A percentile compares a stretch with the other conserved stretches of the same genome.
phyloP scores from a whole-genome alignment of 176 grass and related monocot species.

The Urochloa ruziziensis region DNA sequence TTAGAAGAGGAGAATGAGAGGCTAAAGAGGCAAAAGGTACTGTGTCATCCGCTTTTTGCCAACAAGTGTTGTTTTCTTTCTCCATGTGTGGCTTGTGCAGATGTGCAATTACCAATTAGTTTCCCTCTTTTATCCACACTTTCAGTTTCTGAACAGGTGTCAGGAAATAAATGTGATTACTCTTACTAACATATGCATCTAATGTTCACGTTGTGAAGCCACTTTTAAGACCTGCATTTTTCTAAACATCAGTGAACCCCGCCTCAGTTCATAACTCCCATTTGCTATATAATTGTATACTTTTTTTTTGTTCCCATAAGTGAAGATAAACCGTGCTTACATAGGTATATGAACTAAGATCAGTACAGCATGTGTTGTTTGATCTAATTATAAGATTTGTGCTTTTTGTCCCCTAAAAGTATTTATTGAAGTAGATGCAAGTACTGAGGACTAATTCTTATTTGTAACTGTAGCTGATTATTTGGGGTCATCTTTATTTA shows the following conservation, averaged over 20 bases:
- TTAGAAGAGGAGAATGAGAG: slow-evolving; percentile 85
- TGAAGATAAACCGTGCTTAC: not conserved
- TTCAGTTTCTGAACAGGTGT: not conserved
- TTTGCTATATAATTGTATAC: not conserved
- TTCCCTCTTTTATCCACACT: not conserved
- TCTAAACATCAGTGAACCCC: not conserved
- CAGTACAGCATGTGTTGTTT: not conserved
- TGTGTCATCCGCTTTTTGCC: not conserved
- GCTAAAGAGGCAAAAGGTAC: slow-evolving; percentile 91
- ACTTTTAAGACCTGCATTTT: slow-evolving; percentile 5
- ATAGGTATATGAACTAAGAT: slow-evolving; percentile 14
- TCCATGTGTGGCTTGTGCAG: slow-evolving; percentile 1
- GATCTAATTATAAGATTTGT: slow-evolving; percentile 27
- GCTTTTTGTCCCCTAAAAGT: not conserved
- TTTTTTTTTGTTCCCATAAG: not conserved
- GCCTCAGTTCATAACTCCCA: not conserved
- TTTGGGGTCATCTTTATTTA: not conserved
- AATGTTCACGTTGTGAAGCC: not conserved
- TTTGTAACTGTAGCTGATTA: not conserved
- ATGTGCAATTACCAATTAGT: not conserved
- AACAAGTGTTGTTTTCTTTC: not conserved
- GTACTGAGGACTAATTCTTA: not conserved
- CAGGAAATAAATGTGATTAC: slow-evolving; percentile 9
- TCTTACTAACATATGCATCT: not conserved
- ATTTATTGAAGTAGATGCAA: not conserved